Evolutionary conservation across 495 filamentous ascomycete genomes (phyloP), one percentile per base, ranked within the genome.

Genomic region (Podospora tetraspora): DNA sequence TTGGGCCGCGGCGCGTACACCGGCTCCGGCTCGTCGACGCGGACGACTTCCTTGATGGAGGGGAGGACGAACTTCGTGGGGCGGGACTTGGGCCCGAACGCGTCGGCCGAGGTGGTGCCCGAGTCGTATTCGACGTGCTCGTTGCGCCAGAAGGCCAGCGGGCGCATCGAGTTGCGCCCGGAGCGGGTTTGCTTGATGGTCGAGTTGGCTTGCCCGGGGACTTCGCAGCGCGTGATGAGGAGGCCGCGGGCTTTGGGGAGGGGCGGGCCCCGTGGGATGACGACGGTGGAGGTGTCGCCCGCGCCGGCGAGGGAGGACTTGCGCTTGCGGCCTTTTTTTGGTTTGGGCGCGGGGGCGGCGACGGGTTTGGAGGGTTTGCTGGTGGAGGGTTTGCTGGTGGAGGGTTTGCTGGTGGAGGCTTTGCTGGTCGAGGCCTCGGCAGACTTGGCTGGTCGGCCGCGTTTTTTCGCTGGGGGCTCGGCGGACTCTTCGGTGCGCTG

Each of bases 91-190:
- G 84, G 34, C 7, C 24, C 27, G 34, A 69, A 82, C 13, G 77
- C 79, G 57, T 77, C 70, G 32, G 77, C 68, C 21, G 81, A 81
- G 63, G 82, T 82, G 32, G 84, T 84, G 68, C 89, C 83, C 9
- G 82, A 71, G 12, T 86, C 87, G 75, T 88, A 93, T 3, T 92
- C 84, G 64, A 90, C 84, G 25, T 86, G 86, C 74, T 98, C 95
- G 66, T 92, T 92, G 64, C 87, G 88, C 95, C 95, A 98, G 75
- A 83, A 94, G 52, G 89, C 87, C n/a, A 97, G 77, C 8, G 95
- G 95, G 68, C 90, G 87, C 66, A 93, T 85, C 16, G 82, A 85
- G 23, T 75, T 81, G 21, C 84, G 80, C 12, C 85, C 85, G 7
- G 83, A 86, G 21, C 85, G 82, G 24, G 87, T 87, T 24, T 77